These are phyloP conservation scores for Fusarium continuum DNA, from an alignment of 2,329 filamentous ascomycete species.

Conservation along the genomic window DNA sequence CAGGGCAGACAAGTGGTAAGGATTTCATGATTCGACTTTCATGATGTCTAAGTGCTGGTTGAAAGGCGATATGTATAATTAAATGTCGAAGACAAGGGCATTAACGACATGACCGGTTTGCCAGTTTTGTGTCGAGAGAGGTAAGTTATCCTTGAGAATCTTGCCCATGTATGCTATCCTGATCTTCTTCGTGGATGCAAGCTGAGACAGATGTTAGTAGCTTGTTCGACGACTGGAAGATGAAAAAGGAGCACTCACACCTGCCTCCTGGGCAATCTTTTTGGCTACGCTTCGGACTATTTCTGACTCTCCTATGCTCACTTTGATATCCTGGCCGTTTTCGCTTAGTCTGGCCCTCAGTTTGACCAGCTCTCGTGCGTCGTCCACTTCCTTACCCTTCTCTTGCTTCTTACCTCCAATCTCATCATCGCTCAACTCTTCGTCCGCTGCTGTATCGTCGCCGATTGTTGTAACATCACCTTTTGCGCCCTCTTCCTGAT, in stretches of 20 bases:
- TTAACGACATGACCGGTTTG: slow-evolving; percentile 78
- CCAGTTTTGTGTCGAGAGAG: slow-evolving; percentile 78
- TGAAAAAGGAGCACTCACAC: slow-evolving; percentile 59
- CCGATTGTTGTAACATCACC: slow-evolving; percentile 50
- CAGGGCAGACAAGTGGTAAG: background rate
- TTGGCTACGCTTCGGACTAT: slow-evolving; percentile 70
- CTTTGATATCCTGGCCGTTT: slow-evolving; percentile 68
- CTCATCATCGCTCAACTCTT: slow-evolving; percentile 52
- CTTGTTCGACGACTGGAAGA: background rate
- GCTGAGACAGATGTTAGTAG: slow-evolving; percentile 52
- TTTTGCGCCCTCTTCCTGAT: slow-evolving; percentile 42
- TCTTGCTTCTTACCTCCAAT: slow-evolving; percentile 58
- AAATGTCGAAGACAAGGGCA: slow-evolving; percentile 71
- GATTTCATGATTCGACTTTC: background rate
- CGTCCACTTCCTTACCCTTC: slow-evolving; percentile 67
- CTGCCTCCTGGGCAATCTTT: slow-evolving; percentile 70
- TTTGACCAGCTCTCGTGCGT: slow-evolving; percentile 63
- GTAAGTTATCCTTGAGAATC: slow-evolving; percentile 74
- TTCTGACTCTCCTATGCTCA: slow-evolving; percentile 68
- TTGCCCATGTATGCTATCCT: slow-evolving; percentile 84
- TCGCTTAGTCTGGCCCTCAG: slow-evolving; percentile 73
- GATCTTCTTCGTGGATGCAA: slow-evolving; percentile 67
- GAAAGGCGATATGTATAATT: slow-evolving; percentile 35
- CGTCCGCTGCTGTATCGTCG: slow-evolving; percentile 53
- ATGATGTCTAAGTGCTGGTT: no score